A percentile compares a stretch with the other conserved stretches of the same genome.
Conservation (phyloP, 345 rosid species). For the Eucalyptus dawsonii region DNA sequence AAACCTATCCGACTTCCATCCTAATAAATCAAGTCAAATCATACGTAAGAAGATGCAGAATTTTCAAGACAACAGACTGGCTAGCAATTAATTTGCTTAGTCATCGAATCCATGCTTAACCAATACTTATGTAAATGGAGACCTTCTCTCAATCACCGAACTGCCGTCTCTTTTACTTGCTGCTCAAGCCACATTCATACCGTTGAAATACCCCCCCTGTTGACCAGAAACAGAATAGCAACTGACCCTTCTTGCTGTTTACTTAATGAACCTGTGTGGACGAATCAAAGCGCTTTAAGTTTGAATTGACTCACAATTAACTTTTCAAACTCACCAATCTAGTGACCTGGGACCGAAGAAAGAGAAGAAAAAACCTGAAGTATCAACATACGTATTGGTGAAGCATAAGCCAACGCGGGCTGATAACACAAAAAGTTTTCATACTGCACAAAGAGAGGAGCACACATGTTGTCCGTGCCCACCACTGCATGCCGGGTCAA, state of each 20-base stretch:
- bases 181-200: neutral
- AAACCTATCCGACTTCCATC: neutral
- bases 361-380: neutral
- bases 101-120: neutral
- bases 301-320: neutral
- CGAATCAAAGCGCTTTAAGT: neutral
- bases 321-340: neutral
- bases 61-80: neutral
- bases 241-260: neutral
- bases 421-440: neutral
- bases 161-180: neutral
- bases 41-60: neutral
- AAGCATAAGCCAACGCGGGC: neutral
- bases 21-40: neutral
- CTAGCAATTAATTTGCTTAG: neutral
- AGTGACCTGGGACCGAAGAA: neutral
- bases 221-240: neutral
- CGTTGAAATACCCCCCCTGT: neutral
- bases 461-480: neutral
- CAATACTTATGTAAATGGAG: neutral
- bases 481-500: neutral
- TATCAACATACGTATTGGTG: neutral
- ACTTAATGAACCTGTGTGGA: neutral
- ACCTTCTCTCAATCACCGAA: neutral
- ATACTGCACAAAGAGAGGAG: neutral